Evolutionary conservation across 2,329 filamentous ascomycete genomes (phyloP).

Genomic region (Exophiala alcalophila): DNA sequence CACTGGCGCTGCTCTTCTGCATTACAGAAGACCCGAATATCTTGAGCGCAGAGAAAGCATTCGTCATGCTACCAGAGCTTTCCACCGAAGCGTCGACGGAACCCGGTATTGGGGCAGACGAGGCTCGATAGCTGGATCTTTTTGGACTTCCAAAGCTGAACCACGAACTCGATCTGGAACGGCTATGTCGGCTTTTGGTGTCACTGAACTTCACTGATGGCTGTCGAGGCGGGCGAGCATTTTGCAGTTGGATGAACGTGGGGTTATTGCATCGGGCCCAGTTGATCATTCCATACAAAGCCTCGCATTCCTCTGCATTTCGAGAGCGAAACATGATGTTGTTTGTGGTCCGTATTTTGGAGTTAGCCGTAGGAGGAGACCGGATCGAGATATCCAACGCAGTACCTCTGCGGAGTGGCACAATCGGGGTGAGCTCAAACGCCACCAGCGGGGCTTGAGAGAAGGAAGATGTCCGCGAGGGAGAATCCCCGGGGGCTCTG

Average conservation of each 20-base stretch:
- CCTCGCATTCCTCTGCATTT: slow-evolving; percentile 72
- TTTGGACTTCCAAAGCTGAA: slow-evolving; percentile 52
- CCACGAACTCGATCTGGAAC: slow-evolving; percentile 40
- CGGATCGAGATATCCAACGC: slow-evolving; percentile 91
- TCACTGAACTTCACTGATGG: slow-evolving; percentile 51
- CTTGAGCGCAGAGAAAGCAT: slow-evolving; percentile 73
- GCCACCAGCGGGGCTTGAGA: slow-evolving; percentile 56
- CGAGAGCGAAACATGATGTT: slow-evolving; percentile 90
- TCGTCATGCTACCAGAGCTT: slow-evolving; percentile 71
- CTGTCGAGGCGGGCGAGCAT: slow-evolving; percentile 61
- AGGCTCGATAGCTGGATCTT: slow-evolving; percentile 56
- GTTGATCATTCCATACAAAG: slow-evolving; percentile 83
- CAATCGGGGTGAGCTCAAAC: slow-evolving; percentile 84
- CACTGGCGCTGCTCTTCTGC: slow-evolving; percentile 35
- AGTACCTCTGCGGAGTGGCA: slow-evolving; percentile 85
- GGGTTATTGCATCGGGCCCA: slow-evolving; percentile 86
- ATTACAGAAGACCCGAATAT: slow-evolving; percentile 73
- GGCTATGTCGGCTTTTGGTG: slow-evolving; percentile 54
- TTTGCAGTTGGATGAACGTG: slow-evolving; percentile 75
- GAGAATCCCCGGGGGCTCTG: slow-evolving; percentile 32
- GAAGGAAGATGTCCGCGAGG: slow-evolving; percentile 28
- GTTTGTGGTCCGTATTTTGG: slow-evolving; percentile 64
- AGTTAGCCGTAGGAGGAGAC: slow-evolving; percentile 73
- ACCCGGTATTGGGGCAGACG: slow-evolving; percentile 50
- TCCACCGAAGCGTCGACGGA: slow-evolving; percentile 55